Evolutionary conservation across 1,284 basidiomycete genomes (phyloP), one percentile per base, ranked within the genome.

Genomic region (Termitomyces sp.): DNA sequence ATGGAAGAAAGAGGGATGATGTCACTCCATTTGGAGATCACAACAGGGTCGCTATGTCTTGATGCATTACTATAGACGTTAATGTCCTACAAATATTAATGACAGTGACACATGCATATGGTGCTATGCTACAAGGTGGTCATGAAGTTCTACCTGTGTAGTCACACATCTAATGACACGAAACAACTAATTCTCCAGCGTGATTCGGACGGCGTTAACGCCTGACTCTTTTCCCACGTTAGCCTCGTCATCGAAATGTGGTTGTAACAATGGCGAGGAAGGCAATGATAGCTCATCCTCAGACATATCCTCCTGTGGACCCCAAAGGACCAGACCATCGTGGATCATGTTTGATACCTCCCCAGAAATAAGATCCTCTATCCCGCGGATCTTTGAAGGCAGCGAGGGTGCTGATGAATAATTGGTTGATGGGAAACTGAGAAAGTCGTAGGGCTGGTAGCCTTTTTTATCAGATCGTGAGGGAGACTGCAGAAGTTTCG

Each of bases 261-360:
- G 6, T 38, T 50, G 47, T 17, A 26, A 21, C 24, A 45, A 26
- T 46, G 56, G 43, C 21, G 53, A 30, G 8, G 52, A 57, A 39
- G 19, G 30, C 8, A 50, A 28, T 26, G 36, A 26, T 26, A 31
- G 36, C 10, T 58, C 54, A 30, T 41, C 34, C 21, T 50, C 54
- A 12, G 6, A 7, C 34, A 45, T 39, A 3, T 24, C 51, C 12
- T 46, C 51, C 12, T 38, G 56, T 10, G 52, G 60, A 43, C 62
- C 57, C 72, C 77, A 82, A 3, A 82, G 64, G 4, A 70, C 69
- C 55, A 81, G 58, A 10, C 77, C 80, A 13, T 68, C 66, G 38
- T 71, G 64, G 15, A 70, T 67, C 56, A 76, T 66, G 54, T 71
- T 63, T 19, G 80, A 79, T 10, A 78, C 64, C 45, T 65, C 55